Conservation (phyloP, 1,284 basidiomycete genomes). For the Ustilago curta region DNA sequence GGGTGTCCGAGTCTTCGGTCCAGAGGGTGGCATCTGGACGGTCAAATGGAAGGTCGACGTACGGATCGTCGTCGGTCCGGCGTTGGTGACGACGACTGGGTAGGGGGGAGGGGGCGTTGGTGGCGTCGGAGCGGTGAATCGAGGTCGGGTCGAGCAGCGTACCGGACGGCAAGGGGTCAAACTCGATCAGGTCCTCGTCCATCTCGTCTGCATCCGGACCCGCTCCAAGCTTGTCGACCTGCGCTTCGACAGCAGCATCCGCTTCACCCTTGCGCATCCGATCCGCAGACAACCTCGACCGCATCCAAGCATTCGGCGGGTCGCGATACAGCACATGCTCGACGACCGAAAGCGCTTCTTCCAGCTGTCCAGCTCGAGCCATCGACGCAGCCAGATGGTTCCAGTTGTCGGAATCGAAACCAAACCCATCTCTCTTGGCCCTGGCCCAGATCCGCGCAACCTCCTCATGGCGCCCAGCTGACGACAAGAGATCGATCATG, state of each 20-base stretch:
- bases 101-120: slow-evolving; percentile 16
- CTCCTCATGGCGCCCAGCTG: slow-evolving; percentile 74
- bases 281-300: slow-evolving; percentile 4
- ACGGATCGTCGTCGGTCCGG: slow-evolving; percentile 34
- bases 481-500: slow-evolving; percentile 76
- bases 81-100: slow-evolving; percentile 34
- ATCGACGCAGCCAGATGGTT: slow-evolving; percentile 84
- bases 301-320: slow-evolving; percentile 32
- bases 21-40: not conserved
- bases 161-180: slow-evolving; percentile 21
- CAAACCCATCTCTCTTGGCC: slow-evolving; percentile 78
- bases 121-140: slow-evolving; percentile 22
- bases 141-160: slow-evolving; percentile 17
- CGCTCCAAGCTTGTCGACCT: not conserved
- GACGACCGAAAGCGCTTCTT: slow-evolving; percentile 84
- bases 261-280: not conserved
- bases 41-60: slow-evolving; percentile 33
- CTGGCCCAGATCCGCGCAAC: slow-evolving; percentile 79
- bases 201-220: not conserved
- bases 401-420: slow-evolving; percentile 92
- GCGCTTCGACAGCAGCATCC: not conserved
- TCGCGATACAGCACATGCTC: slow-evolving; percentile 77
- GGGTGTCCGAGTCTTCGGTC: not conserved
- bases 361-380: slow-evolving; percentile 81
- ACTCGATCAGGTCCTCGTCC: slow-evolving; percentile 2